Conservation (phyloP, 306 rosid species). For the Prunus persica region DNA sequence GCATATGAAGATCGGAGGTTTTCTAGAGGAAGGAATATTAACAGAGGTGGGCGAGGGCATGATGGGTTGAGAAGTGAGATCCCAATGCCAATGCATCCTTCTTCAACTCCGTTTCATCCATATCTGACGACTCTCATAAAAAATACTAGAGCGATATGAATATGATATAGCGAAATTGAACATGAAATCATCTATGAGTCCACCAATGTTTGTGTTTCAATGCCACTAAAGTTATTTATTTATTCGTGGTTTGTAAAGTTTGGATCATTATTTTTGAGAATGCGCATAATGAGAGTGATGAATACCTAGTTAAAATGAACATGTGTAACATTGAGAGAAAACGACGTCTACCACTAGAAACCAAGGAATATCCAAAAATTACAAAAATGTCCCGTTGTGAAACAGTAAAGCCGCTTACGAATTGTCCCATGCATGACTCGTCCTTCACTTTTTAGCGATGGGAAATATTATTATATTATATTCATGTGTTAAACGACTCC, state of each 20-base stretch:
- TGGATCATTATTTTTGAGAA: no score
- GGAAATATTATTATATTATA: no score
- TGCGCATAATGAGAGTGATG: no score
- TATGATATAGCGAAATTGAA: no score
- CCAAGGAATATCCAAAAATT: not conserved
- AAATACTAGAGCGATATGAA: no score
- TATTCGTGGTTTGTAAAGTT: not conserved
- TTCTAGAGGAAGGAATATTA: constrained; percentile 55
- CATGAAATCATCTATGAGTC: constrained; percentile 99
- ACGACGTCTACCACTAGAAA: not conserved
- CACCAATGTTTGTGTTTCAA: constrained; percentile 53
- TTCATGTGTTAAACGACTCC: no score
- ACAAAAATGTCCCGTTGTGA: not conserved
- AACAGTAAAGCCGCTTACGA: not conserved
- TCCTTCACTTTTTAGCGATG: no score
- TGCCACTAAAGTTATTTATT: not conserved
- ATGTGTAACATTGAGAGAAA: no score
- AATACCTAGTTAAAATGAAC: no score
- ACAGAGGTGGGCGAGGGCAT: constrained; percentile 89
- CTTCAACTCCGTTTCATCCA: no score
- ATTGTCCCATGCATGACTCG: not conserved
- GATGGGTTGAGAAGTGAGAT: constrained; percentile 33
- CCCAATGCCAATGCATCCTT: no score
- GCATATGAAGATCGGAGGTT: constrained; percentile 45
- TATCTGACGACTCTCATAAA: no score